These are phyloP conservation scores for Apostasia shenzhenica DNA, from an alignment of 106 monocot genomes.

Conservation along the genomic window DNA sequence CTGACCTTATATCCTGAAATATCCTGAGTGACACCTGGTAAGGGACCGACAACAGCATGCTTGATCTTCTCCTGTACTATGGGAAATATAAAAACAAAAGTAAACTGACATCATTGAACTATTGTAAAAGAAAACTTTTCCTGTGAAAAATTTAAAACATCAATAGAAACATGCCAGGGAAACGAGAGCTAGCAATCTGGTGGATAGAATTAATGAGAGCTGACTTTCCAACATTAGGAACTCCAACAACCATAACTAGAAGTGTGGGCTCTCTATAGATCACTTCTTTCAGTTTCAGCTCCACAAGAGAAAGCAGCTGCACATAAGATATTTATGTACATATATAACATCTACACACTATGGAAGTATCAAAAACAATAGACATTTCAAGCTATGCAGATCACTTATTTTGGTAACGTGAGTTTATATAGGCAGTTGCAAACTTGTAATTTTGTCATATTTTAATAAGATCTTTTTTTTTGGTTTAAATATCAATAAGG, in stretches of 20 bases:
- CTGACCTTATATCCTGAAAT: constrained; percentile 92
- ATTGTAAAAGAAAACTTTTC: not conserved
- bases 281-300: constrained; percentile 82
- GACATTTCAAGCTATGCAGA: too few relatives aligned
- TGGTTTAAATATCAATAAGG: too few relatives aligned
- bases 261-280: constrained; percentile 90
- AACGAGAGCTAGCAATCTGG: constrained; percentile 73
- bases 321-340: not conserved
- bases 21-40: constrained; percentile 96
- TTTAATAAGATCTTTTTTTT: too few relatives aligned
- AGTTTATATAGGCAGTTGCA: too few relatives aligned
- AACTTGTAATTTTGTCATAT: too few relatives aligned
- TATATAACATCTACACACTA: too few relatives aligned
- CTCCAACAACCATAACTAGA: constrained; percentile 92
- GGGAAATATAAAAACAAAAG: constrained; percentile 1
- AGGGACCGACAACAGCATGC: constrained; percentile 86
- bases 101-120: constrained; percentile 7
- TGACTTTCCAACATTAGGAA: constrained; percentile 98
- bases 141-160: constrained; percentile 2
- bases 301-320: constrained; percentile 88
- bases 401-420: too few relatives aligned
- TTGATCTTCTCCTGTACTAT: constrained; percentile 82
- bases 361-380: too few relatives aligned
- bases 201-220: constrained; percentile 94
- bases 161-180: constrained; percentile 60